Conservation (phyloP, 495 filamentous ascomycete genomes). For the Talaromyces proteolyticus region DNA sequence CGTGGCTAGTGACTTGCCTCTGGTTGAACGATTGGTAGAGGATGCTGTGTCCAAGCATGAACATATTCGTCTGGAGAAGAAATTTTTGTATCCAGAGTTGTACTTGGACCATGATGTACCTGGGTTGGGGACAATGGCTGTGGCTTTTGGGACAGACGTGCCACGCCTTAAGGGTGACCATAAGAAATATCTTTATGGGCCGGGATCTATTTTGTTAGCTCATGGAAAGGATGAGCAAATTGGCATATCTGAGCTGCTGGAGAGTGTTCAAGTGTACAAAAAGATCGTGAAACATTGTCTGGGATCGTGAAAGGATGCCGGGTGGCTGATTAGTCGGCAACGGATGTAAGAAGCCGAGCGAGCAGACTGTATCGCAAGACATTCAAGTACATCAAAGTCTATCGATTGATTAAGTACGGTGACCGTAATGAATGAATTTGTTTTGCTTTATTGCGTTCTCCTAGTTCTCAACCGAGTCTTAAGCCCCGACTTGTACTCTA, state of each 20-base stretch:
- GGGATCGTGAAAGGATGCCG: neutral
- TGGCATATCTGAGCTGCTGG: conserved; percentile 54
- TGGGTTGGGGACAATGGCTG: conserved; percentile 61
- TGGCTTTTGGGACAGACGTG: conserved; percentile 82
- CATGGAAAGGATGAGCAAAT: conserved; percentile 72
- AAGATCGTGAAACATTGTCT: conserved; percentile 34
- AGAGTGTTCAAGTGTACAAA: conserved; percentile 62
- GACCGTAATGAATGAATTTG: conserved; percentile 1
- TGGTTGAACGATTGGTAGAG: conserved; percentile 12
- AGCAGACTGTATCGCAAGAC: conserved; percentile 3
- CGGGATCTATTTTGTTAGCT: conserved; percentile 72
- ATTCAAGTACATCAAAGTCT: conserved; percentile 3
- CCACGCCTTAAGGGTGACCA: conserved; percentile 42
- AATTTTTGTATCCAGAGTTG: conserved; percentile 14
- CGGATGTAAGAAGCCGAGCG: conserved; percentile 1
- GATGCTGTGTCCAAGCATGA: conserved; percentile 9
- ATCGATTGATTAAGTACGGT: conserved; percentile 1
- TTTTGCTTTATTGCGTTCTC: conserved; percentile 1
- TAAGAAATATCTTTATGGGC: conserved; percentile 74
- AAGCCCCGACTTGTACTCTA: conserved; percentile 2
- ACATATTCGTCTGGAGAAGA: conserved; percentile 11
- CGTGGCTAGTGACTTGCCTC: conserved; percentile 13
- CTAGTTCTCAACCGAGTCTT: conserved; percentile 1
- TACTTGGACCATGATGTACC: conserved; percentile 57
- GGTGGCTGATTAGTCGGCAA: neutral